These are phyloP conservation scores for Dioszegia aurantiaca DNA, from an alignment of 768 basidiomycete genomes.

Conservation along the genomic window DNA sequence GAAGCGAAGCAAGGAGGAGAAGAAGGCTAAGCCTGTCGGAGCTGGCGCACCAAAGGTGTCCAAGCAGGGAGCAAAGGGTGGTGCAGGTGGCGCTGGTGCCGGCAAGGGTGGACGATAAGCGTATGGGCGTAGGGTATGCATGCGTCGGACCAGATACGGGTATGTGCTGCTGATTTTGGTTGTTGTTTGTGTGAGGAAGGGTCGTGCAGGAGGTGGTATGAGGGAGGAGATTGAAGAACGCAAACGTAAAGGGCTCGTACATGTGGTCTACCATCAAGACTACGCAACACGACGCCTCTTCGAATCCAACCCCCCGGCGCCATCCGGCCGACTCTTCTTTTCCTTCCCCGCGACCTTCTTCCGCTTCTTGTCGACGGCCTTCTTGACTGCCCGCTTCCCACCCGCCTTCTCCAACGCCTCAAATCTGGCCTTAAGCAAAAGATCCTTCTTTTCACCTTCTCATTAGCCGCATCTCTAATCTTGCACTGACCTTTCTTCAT, in stretches of 20 bases:
- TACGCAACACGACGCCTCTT: constrained; percentile 8
- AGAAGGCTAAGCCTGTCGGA: constrained; percentile 59
- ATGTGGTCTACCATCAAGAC: too few relatives aligned
- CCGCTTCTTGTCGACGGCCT: constrained; percentile 82
- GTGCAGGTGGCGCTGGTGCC: constrained; percentile 22
- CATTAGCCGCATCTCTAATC: constrained; percentile 11
- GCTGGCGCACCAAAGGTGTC: constrained; percentile 76
- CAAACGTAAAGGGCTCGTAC: too few relatives aligned
- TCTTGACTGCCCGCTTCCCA: constrained; percentile 76
- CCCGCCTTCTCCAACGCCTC: constrained; percentile 73
- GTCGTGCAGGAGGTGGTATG: too few relatives aligned
- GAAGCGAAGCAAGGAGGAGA: constrained; percentile 93
- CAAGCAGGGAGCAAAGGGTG: constrained; percentile 93
- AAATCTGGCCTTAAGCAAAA: constrained; percentile 71
- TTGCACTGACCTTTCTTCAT: constrained; percentile 70
- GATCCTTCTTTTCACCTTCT: constrained; percentile 72
- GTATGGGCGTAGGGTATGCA: too few relatives aligned
- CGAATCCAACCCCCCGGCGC: not conserved
- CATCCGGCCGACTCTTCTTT: constrained; percentile 73
- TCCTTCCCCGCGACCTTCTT: constrained; percentile 84
- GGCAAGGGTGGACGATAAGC: constrained; percentile 52
- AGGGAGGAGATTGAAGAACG: too few relatives aligned
- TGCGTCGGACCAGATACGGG: too few relatives aligned
- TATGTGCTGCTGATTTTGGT: too few relatives aligned
- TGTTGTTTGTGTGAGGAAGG: not conserved